Evolutionary conservation across 441 rosid genomes (phyloP).

Genomic region (Corymbia citriodora): DNA sequence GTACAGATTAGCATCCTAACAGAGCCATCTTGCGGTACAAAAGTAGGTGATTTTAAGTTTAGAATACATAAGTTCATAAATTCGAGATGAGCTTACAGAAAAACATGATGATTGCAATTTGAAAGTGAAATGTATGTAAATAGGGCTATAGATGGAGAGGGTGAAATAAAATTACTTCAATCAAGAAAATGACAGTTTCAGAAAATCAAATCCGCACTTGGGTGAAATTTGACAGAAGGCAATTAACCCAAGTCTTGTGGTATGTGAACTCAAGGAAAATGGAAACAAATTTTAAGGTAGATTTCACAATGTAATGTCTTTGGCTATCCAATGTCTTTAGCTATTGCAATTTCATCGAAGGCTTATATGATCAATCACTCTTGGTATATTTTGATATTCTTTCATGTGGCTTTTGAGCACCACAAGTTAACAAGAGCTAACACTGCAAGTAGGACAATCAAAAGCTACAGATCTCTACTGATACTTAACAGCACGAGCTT

Average conservation of each 20-base stretch:
- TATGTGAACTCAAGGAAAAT: neutral
- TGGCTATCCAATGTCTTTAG: neutral
- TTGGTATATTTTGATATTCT: neutral
- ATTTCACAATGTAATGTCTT: neutral
- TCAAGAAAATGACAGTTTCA: neutral
- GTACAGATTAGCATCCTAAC: neutral
- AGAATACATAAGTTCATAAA: neutral
- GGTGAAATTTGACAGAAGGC: neutral
- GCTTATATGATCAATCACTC: neutral
- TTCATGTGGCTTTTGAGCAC: neutral
- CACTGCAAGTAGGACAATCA: neutral
- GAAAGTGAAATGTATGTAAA: neutral
- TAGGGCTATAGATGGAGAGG: neutral
- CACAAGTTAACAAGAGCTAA: neutral
- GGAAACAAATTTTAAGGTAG: neutral
- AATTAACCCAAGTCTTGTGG: neutral
- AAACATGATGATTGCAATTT: neutral
- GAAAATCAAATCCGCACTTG: neutral
- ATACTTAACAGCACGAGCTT: neutral
- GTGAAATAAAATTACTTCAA: neutral
- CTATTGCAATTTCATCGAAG: neutral
- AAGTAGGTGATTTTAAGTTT: neutral
- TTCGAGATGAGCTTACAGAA: neutral
- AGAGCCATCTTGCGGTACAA: neutral
- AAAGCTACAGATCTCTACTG: neutral